A percentile compares a stretch with the other conserved stretches of the same genome.
These are phyloP conservation scores for Cryomyces minteri DNA, from an alignment of 495 filamentous ascomycete species.

Conservation along the genomic window DNA sequence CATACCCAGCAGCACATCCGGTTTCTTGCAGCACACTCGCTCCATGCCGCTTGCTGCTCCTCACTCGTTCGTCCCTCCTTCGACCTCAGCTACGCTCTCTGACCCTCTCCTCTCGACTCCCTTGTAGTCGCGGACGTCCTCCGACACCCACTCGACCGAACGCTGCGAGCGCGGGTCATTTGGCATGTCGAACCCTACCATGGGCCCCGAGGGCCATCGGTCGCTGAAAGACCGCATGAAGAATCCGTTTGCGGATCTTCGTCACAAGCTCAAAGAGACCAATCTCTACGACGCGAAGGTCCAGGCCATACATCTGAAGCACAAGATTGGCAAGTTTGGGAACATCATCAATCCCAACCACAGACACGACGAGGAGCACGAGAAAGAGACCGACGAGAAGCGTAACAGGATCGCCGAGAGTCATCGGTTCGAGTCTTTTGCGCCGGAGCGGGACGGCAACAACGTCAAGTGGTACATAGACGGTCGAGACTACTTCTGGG, in stretches of 20 bases:
- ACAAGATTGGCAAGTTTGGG: slow-evolving; percentile 47
- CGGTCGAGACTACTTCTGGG: slow-evolving; percentile 82
- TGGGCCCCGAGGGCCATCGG: not conserved
- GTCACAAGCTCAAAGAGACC: slow-evolving; percentile 30
- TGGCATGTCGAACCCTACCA: too few species aligned
- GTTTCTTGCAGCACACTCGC: too few species aligned
- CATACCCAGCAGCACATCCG: too few species aligned
- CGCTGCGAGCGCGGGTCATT: too few species aligned
- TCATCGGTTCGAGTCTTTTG: slow-evolving; percentile 76
- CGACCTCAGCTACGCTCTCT: too few species aligned
- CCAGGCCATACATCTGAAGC: slow-evolving; percentile 62
- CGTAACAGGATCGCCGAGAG: slow-evolving; percentile 49
- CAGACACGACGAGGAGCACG: slow-evolving; percentile 87
- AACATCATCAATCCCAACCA: slow-evolving; percentile 77
- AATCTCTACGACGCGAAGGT: slow-evolving; percentile 80
- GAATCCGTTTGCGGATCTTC: slow-evolving; percentile 11
- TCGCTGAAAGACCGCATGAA: not conserved
- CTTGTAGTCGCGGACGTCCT: too few species aligned
- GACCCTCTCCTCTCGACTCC: too few species aligned
- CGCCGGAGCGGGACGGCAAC: slow-evolving; percentile 69
- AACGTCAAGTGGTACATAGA: slow-evolving; percentile 95
- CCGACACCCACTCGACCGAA: too few species aligned
- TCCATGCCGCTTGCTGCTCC: too few species aligned
- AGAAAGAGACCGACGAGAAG: slow-evolving; percentile 66
- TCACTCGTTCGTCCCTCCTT: too few species aligned